Evolutionary conservation across 257 asterid species (phyloP).

Genomic region (Anisodus acutangulus): DNA sequence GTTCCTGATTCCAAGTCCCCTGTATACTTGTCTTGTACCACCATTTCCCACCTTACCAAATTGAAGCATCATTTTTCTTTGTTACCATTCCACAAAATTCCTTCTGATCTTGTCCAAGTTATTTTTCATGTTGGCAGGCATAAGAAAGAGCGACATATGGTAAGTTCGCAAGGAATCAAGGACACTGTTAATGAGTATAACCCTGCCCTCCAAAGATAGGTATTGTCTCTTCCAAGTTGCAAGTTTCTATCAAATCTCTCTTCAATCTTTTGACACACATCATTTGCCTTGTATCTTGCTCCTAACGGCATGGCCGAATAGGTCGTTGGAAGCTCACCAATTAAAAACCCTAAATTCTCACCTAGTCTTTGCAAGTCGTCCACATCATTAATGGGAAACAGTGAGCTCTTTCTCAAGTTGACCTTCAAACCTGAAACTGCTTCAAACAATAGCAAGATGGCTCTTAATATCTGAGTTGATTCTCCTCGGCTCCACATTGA

Average conservation of each 20-base stretch:
- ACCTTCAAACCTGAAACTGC: background rate
- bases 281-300: background rate
- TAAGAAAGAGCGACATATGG: background rate
- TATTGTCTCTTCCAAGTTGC: too few species aligned
- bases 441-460: conserved; percentile 1
- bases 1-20: background rate
- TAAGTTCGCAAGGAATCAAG: background rate
- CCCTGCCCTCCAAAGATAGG: too few species aligned
- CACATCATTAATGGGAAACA: background rate
- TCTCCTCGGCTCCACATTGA: background rate
- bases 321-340: background rate
- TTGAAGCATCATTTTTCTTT: background rate
- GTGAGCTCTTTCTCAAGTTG: background rate
- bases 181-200: too few species aligned
- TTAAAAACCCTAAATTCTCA: background rate
- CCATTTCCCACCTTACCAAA: background rate
- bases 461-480: background rate
- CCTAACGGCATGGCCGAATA: background rate
- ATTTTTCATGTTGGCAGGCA: background rate
- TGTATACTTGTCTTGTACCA: background rate
- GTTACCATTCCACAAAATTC: background rate
- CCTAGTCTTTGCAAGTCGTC: background rate
- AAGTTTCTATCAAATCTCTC: too few species aligned
- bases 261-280: background rate
- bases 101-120: background rate